Evolutionary conservation across 208 protist genomes (phyloP), one percentile per base, ranked within the genome.

Genomic region (Trypanosomatidae sp.): DNA sequence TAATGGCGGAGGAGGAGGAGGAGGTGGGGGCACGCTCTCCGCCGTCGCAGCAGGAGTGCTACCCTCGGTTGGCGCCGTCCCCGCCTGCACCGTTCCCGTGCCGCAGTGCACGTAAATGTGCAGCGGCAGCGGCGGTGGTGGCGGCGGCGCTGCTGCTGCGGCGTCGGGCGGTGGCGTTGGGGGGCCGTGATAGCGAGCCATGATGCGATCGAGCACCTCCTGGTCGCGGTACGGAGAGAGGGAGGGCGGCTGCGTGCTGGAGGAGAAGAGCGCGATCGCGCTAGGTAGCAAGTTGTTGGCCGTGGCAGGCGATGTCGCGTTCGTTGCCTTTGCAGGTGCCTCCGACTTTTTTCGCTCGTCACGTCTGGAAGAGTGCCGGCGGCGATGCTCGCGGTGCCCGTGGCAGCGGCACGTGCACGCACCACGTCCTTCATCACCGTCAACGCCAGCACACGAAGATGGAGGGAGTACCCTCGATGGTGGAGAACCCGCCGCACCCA

Each of bases 81-180:
- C n/a, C n/a, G n/a, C n/a, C n/a, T n/a, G n/a, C n/a, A n/a, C n/a
- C n/a, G n/a, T n/a, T n/a, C n/a, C n/a, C n/a, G n/a, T n/a, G n/a
- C 55, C 73, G 77, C 78, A 87, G 30, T 87, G 74, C 17, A 87
- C 79, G 46, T 73, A 71, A 43, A 87, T 87, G 46, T 81, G 69
- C 19, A 78, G 73, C 41, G 74, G 75, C 36, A n/a, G 74, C 68
- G 22, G 41, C 33, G 19, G 17, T 55, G 56, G 36, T n/a, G 74
- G 75, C 36, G n/a, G 74, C 68, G 22, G 41, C 33, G 19, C 9
- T 55, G 56, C 25, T 49, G 49, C 0, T 41, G 72, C 7, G 65
- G 71, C 5, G 30, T 69, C 8, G 8, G 73, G 39, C 43, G 47
- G 65, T 15, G 69, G 46, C 22, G 69, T 39, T 3, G 72, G 53